Base-by-base conservation (phyloP, 768 basidiomycete genomes). In the Suillus luteus region DNA sequence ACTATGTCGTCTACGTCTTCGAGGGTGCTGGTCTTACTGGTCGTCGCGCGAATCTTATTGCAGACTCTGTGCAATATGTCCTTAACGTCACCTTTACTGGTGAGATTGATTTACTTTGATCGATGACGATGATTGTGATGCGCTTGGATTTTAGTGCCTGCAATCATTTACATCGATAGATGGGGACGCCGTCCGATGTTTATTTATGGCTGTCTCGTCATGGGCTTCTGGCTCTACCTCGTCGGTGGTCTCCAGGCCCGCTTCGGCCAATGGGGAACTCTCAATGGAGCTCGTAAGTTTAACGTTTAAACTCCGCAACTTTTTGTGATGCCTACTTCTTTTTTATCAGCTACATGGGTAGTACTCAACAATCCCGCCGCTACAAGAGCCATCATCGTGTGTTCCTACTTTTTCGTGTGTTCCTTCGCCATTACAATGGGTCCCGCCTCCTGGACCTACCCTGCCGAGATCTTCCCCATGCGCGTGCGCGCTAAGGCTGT, bases 181-280 rank as follows among this genome's bases (percentile, higher is more conserved):
- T 91, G 89, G 88, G 91, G 91, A 63, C 88, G 91, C 46, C 83
- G 90, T 22, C 90, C 91, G 8, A 88, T 92, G 81, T 78, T 93
- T 2, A 78, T 93, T 62, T 76, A 76, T 58, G 91, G 88, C 35
- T 84, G 86, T 3, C 74, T 85, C 3, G 71, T 85, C 62, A 91
- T 92, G 91, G 87, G 87, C 57, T 86, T 88, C 81, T 92, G 84
- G 81, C 82, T 92, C 67, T 87, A 80, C 79, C 84, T 91, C 57
- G 91, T 92, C 68, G 91, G 91, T 60, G 89, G 87, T 60, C 80
- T 92, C 19, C 91, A 92, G 74, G 88, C 81, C 24, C 72, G 80
- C 46, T 91, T 83, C 65, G 90, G 91, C 35, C 72, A 80, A 60
- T 91, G 89, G 90, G 85, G 83, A 6, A 65, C 46, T 1, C 71